Evolutionary conservation across 306 rosid genomes (phyloP).

Genomic region (Dicorynia guianensis): DNA sequence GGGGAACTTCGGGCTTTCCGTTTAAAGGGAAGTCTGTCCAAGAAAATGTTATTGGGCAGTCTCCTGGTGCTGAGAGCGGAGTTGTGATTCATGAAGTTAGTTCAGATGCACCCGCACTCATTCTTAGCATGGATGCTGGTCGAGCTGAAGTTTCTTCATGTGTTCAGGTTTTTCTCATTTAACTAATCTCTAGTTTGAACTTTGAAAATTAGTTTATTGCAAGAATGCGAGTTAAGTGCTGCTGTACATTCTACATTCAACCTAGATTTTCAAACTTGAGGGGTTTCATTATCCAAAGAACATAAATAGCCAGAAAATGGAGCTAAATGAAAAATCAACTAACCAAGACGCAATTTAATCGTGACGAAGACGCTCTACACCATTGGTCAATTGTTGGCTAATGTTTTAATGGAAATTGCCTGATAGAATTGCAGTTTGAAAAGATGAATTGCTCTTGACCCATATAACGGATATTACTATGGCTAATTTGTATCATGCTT

Average conservation of each 20-base stretch:
- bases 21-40: constrained; percentile 60
- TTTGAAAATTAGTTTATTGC: neutral
- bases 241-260: neutral
- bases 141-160: constrained; percentile 42
- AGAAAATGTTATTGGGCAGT: constrained; percentile 51
- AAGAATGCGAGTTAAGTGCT: neutral
- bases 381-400: neutral
- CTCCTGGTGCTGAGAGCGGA: constrained; percentile 42
- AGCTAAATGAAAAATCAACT: neutral
- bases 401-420: neutral
- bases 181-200: neutral
- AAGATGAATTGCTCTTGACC: neutral
- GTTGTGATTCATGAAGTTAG: constrained; percentile 46
- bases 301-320: neutral
- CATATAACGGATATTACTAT: neutral
- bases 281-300: neutral
- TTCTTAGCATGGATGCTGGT: constrained; percentile 38
- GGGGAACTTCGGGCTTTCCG: constrained; percentile 53
- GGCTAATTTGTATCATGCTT: neutral
- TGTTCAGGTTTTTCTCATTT: constrained; percentile 58
- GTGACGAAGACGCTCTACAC: neutral
- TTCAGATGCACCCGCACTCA: constrained; percentile 46
- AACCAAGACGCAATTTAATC: neutral
- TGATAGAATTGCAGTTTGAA: neutral
- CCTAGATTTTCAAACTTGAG: neutral